These are phyloP conservation scores for Hanseniaspora lachancei DNA, from an alignment of 805 yeast species.

Conservation along the genomic window DNA sequence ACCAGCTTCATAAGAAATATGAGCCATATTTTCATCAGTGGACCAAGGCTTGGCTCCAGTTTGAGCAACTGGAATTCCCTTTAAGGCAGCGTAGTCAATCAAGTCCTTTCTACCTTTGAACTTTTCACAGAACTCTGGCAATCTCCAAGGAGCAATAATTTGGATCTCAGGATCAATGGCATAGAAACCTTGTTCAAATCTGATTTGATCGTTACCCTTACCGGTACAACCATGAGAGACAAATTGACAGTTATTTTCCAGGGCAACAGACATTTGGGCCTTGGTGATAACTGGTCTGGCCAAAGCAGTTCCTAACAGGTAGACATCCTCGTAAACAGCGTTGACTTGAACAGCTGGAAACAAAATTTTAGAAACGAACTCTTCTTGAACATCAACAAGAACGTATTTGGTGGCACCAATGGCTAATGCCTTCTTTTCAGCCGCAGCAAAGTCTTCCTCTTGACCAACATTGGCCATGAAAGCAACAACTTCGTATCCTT, in stretches of 20 bases:
- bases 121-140: constrained; percentile 83
- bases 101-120: constrained; percentile 97
- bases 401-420: constrained; percentile 96
- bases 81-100: constrained; percentile 82
- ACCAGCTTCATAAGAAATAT: constrained; percentile 98
- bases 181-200: constrained; percentile 93
- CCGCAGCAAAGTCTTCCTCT: constrained; percentile 97
- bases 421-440: constrained; percentile 87
- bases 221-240: constrained; percentile 99
- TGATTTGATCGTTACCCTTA: constrained; percentile 98
- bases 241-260: constrained; percentile 94
- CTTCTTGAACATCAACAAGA: constrained; percentile 84
- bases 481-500: constrained; percentile 96
- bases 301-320: constrained; percentile 88
- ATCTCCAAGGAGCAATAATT: constrained; percentile 99
- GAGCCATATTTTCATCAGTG: constrained; percentile 98
- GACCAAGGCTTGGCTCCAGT: constrained; percentile 99
- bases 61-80: constrained; percentile 88
- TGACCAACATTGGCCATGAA: constrained; percentile 98
- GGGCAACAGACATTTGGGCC: constrained; percentile 96
- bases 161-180: constrained; percentile 94
- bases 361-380: constrained; percentile 83
- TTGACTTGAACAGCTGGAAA: constrained; percentile 94
- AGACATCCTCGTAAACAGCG: constrained; percentile 95
- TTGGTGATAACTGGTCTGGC: constrained; percentile 98